Evolutionary conservation across 2,329 filamentous ascomycete species (phyloP).

Genomic region (Calonectria pauciramosa): DNA sequence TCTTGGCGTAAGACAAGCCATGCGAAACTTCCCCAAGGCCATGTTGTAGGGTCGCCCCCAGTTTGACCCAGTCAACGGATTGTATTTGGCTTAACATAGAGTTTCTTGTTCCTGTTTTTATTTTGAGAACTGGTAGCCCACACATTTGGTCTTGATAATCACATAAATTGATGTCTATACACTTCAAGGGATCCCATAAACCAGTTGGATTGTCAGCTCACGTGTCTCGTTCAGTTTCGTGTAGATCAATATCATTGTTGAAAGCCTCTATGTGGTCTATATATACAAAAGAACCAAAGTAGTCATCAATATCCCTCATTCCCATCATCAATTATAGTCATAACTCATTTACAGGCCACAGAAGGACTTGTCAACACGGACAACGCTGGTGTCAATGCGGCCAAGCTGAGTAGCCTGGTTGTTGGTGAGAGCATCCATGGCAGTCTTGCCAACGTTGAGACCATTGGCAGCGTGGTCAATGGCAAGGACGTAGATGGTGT

Average conservation of each 20-base stretch:
- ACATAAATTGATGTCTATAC: not conserved
- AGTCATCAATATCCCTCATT: not conserved
- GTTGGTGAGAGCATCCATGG: slow-evolving; percentile 69
- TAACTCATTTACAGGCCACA: slow-evolving; percentile 56
- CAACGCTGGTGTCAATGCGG: slow-evolving; percentile 64
- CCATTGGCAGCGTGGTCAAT: slow-evolving; percentile 65
- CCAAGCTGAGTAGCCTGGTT: slow-evolving; percentile 64
- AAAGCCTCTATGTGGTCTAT: not conserved
- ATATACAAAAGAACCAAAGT: not conserved
- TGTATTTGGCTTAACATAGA: not conserved
- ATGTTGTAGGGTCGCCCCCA: not conserved
- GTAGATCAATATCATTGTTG: not conserved
- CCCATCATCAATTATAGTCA: not conserved
- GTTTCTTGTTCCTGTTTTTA: not conserved
- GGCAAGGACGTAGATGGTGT: slow-evolving; percentile 67
- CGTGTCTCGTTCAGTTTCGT: not conserved
- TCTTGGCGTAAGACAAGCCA: not conserved
- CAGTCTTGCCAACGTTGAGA: slow-evolving; percentile 69
- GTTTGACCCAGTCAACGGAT: not conserved
- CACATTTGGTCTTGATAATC: not conserved
- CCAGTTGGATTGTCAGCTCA: not conserved
- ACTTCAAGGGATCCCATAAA: not conserved
- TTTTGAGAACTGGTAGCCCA: not conserved
- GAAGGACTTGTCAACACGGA: slow-evolving; percentile 50
- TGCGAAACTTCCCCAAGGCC: not conserved